phyloP scores from a whole-genome alignment of 2,329 filamentous ascomycete species.

The Fusarium austroafricanum region DNA sequence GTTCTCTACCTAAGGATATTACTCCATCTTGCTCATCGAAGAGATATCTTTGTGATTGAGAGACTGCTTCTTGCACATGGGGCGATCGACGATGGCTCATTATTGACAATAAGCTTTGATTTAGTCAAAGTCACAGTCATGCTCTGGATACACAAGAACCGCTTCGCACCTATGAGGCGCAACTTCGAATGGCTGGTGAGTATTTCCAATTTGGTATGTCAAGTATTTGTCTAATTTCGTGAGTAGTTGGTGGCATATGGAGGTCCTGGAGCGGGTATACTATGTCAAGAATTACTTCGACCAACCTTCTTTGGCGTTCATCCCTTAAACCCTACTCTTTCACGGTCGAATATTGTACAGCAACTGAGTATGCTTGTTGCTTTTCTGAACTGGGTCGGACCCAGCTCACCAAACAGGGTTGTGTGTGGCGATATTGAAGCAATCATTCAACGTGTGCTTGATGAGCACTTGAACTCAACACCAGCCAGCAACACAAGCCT shows the following conservation, averaged over 20 bases:
- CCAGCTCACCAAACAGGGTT: slow-evolving; percentile 59
- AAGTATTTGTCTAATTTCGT: not conserved
- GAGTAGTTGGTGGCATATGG: slow-evolving; percentile 63
- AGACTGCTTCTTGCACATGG: slow-evolving; percentile 63
- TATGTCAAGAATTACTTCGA: slow-evolving; percentile 62
- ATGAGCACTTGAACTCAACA: slow-evolving; percentile 59
- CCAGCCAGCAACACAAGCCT: slow-evolving; percentile 29
- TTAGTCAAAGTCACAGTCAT: slow-evolving; percentile 59
- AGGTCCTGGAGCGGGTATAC: slow-evolving; percentile 61
- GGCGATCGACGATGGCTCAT: slow-evolving; percentile 52
- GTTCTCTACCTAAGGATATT: slow-evolving; percentile 59
- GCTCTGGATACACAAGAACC: slow-evolving; percentile 62
- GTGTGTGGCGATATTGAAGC: slow-evolving; percentile 59
- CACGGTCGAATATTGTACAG: slow-evolving; percentile 62
- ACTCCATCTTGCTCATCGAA: slow-evolving; percentile 61
- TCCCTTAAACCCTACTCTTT: slow-evolving; percentile 51
- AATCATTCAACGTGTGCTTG: slow-evolving; percentile 62
- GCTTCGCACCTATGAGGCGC: slow-evolving; percentile 54
- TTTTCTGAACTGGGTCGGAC: slow-evolving; percentile 63
- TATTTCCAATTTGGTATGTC: not conserved
- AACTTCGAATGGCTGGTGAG: slow-evolving; percentile 64
- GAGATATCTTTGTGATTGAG: slow-evolving; percentile 70
- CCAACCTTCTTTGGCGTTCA: slow-evolving; percentile 53
- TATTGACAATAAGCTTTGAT: slow-evolving; percentile 60
- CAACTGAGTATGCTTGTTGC: slow-evolving; percentile 63